Conservation (phyloP, 352 stramenopile genomes). For the Nothophytophthora sp. region DNA sequence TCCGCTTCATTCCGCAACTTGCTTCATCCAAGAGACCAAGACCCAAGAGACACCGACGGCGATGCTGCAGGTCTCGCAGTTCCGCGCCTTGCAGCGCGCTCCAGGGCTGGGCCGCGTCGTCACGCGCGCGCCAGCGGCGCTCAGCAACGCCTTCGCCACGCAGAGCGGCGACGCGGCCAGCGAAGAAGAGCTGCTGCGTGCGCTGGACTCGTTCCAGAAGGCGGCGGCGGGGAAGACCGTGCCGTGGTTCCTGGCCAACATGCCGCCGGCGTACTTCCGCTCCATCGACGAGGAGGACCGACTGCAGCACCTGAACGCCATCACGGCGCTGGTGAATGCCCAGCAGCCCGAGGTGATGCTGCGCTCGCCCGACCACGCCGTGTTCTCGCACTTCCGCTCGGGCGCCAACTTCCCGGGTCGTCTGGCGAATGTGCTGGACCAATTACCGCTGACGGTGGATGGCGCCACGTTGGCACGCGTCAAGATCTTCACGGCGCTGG, state of each 20-base stretch:
- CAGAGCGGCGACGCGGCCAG: slow-evolving; percentile 32
- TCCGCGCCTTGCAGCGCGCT: slow-evolving; percentile 50
- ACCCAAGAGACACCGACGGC: slow-evolving; percentile 4
- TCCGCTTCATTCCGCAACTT: slow-evolving; percentile 22
- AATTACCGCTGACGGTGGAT: slow-evolving; percentile 69
- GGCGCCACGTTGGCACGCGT: slow-evolving; percentile 72
- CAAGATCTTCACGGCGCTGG: slow-evolving; percentile 90
- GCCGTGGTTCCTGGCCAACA: slow-evolving; percentile 87
- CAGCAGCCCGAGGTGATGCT: slow-evolving; percentile 83
- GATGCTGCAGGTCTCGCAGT: slow-evolving; percentile 68
- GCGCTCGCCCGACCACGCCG: slow-evolving; percentile 69
- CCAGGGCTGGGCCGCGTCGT: too few species aligned
- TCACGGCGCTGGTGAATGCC: slow-evolving; percentile 76
- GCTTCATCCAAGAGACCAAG: neutral
- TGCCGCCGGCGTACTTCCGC: slow-evolving; percentile 90
- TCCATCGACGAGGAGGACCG: slow-evolving; percentile 83
- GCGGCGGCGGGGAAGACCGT: slow-evolving; percentile 8
- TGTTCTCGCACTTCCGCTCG: slow-evolving; percentile 86
- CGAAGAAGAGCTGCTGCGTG: slow-evolving; percentile 10
- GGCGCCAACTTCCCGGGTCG: slow-evolving; percentile 74
- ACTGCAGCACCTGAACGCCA: slow-evolving; percentile 87
- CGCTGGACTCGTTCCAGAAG: slow-evolving; percentile 2
- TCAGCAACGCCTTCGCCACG: slow-evolving; percentile 45
- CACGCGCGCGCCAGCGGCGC: slow-evolving; percentile 24
- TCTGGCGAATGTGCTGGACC: slow-evolving; percentile 68